Evolutionary conservation across 139 green algal genomes (phyloP).

Genomic region (Picocystis salinarum): DNA sequence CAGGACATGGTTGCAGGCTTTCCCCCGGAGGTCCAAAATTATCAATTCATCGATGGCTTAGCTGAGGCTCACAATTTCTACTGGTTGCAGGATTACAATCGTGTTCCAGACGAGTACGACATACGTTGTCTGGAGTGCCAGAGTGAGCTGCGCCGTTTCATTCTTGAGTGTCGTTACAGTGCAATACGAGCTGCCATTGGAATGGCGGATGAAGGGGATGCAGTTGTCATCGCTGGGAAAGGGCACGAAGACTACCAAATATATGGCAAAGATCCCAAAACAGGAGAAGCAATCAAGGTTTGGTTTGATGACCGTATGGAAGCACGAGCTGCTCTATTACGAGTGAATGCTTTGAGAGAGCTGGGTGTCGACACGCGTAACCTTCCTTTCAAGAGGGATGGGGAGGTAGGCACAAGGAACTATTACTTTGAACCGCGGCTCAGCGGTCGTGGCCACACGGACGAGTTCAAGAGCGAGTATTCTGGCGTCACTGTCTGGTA

Average conservation of each 20-base stretch:
- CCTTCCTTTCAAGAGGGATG: too few species aligned
- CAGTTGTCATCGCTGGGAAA: constrained; percentile 74
- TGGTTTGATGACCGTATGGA: constrained; percentile 84
- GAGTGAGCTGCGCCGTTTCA: constrained; percentile 18
- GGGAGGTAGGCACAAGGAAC: too few species aligned
- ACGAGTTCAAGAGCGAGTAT: too few species aligned
- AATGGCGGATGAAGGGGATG: constrained; percentile 57
- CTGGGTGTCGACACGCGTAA: too few species aligned
- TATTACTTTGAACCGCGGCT: too few species aligned
- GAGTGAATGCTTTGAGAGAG: too few species aligned
- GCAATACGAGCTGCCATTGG: constrained; percentile 88
- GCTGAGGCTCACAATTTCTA: not conserved
- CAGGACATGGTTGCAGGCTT: constrained; percentile 21
- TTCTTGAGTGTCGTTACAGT: constrained; percentile 52
- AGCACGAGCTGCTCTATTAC: constrained; percentile 12
- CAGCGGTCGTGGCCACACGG: too few species aligned
- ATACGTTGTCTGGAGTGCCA: not conserved
- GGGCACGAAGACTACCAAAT: constrained; percentile 41
- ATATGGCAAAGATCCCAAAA: constrained; percentile 6
- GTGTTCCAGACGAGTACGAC: not conserved
- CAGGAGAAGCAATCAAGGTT: constrained; percentile 20
- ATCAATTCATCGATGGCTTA: not conserved
- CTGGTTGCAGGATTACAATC: not conserved
- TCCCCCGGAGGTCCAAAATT: not conserved
- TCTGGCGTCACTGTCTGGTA: too few species aligned